These are phyloP conservation scores for Pseudocercospora crystallina DNA, from an alignment of 2,329 filamentous ascomycete species.

Conservation along the genomic window DNA sequence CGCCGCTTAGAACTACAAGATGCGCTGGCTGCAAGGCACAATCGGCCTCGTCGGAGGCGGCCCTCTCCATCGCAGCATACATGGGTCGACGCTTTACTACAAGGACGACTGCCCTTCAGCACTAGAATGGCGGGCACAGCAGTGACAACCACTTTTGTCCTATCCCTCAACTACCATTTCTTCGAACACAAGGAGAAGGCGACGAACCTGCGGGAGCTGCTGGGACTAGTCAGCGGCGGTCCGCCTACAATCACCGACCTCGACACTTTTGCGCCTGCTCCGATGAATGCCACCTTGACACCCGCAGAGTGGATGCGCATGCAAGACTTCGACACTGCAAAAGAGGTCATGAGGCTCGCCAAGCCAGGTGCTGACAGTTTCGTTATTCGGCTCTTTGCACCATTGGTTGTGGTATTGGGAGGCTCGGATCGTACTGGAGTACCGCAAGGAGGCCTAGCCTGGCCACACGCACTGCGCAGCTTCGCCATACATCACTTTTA, in stretches of 20 bases:
- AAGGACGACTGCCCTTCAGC: slow-evolving; percentile 65
- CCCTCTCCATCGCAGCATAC: slow-evolving; percentile 41
- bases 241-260: slow-evolving; percentile 21
- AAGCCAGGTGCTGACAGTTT: slow-evolving; percentile 72
- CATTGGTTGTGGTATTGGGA: slow-evolving; percentile 69
- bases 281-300: slow-evolving; percentile 73
- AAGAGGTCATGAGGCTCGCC: slow-evolving; percentile 72
- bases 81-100: slow-evolving; percentile 63
- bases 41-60: slow-evolving; percentile 21
- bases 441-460: slow-evolving; percentile 43
- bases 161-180: slow-evolving; percentile 76
- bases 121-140: slow-evolving; percentile 74
- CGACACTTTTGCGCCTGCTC: slow-evolving; percentile 45
- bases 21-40: slow-evolving; percentile 54
- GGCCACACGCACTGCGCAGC: slow-evolving; percentile 52
- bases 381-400: slow-evolving; percentile 71
- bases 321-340: slow-evolving; percentile 76
- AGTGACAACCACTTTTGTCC: slow-evolving; percentile 69
- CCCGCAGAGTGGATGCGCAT: slow-evolving; percentile 73
- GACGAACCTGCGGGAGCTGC: slow-evolving; percentile 31
- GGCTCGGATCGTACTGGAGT: slow-evolving; percentile 63
- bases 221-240: slow-evolving; percentile 26
- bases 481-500: slow-evolving; percentile 66
- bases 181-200: slow-evolving; percentile 58
- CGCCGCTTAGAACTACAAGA: slow-evolving; percentile 73